Base-by-base conservation (phyloP, 257 asterid genomes). In the Misopates orontium region DNA sequence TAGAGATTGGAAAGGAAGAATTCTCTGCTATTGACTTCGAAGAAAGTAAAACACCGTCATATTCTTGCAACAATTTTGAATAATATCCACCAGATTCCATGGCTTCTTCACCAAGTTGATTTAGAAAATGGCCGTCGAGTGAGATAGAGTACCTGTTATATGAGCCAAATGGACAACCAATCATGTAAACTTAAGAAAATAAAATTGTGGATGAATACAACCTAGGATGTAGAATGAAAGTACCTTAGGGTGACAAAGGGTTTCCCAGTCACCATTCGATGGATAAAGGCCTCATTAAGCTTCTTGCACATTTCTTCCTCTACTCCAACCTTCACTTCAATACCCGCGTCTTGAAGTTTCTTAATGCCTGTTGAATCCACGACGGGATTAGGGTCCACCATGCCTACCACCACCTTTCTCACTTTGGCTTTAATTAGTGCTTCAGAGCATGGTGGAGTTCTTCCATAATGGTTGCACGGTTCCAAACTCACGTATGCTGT, bases 371-470 rank as follows among this genome's bases (percentile, higher is more conserved):
- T 83, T 50, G 96, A 86, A 60, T 91, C 96, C 65, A 94, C 96
- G 31, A 90, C 75, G 25, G 97, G 95, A 70, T 90, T 93, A 42
- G 96, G 97, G 72, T 93, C 99, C 55, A 88, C 97, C 95, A 90
- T 93, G 50, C 99, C 99, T 11, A 93, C 79, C 68, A 90, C 97
- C 52, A 93, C 96, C 10, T 70, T 83, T 77, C 63, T 83, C 72
- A 93, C 95, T 71, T 75, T 83, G 67, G 97, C 95, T 61, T 84
- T 84, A 76, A 93, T 93, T 40, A 93, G 77, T 71, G 99, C 97
- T 78, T 93, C 95, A 0, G 89, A 73, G 81, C 99, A 93, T 20
- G 99, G 95, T 20, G 99, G 97, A 71, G 99, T 93, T 80, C 97
- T 84, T 75, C 99, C 99, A 48, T 79, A 83, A 72, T 90, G 99